phyloP scores from a whole-genome alignment of 2,329 filamentous ascomycete species.

The Didymella pomorum region DNA sequence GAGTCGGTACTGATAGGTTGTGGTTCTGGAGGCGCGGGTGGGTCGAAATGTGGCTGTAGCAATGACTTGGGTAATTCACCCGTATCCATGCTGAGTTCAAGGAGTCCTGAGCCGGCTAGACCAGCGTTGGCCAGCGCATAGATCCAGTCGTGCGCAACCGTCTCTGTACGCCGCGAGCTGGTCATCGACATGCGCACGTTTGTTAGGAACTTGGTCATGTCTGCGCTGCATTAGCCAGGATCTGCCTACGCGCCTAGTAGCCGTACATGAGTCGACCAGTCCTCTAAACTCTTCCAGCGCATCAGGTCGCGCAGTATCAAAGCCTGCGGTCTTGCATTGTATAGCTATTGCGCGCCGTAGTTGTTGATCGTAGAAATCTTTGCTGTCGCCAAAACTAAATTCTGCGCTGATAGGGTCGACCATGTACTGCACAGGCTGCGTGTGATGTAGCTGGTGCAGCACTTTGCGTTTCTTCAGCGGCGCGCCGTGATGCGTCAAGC shows the following conservation, averaged over 20 bases:
- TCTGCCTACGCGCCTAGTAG: conserved; percentile 26
- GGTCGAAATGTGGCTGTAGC: conserved; percentile 52
- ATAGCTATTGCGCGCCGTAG: conserved; percentile 64
- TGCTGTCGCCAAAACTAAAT: conserved; percentile 53
- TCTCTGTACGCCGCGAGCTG: conserved; percentile 61
- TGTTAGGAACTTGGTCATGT: conserved; percentile 63
- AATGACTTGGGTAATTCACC: conserved; percentile 47
- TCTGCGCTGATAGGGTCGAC: conserved; percentile 48
- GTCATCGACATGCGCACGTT: conserved; percentile 66
- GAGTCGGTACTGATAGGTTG: conserved; percentile 56
- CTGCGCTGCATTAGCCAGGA: conserved; percentile 48
- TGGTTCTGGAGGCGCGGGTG: conserved; percentile 51
- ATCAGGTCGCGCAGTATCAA: conserved; percentile 62
- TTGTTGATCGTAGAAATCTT: conserved; percentile 62
- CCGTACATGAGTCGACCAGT: conserved; percentile 67
- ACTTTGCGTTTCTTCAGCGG: conserved; percentile 48
- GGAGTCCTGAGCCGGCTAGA: conserved; percentile 51
- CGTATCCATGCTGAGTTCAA: conserved; percentile 53
- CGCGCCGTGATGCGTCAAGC: conserved; percentile 31
- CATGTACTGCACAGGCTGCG: conserved; percentile 45
- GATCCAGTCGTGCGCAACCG: conserved; percentile 67
- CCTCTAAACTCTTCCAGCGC: conserved; percentile 65
- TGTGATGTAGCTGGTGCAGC: conserved; percentile 45
- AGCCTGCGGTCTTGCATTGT: conserved; percentile 61
- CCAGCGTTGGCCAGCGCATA: conserved; percentile 56